Conservation (phyloP, 495 filamentous ascomycete genomes). For the Trypethelium eluteriae region DNA sequence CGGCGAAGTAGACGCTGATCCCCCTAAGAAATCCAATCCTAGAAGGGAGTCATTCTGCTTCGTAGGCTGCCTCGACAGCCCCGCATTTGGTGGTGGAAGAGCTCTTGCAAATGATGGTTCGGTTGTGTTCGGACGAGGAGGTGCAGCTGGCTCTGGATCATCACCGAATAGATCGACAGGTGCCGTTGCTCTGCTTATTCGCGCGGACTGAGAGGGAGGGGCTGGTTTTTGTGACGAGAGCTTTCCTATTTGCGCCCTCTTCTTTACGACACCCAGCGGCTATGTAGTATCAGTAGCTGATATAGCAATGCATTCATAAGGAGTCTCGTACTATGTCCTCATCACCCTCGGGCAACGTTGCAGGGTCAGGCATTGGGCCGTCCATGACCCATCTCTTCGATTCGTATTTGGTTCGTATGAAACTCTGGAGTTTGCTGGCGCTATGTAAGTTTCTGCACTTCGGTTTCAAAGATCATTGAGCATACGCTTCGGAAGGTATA, state of each 20-base stretch:
- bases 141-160: conserved; percentile 46
- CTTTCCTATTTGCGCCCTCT: conserved; percentile 61
- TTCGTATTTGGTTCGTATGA: conserved; percentile 97
- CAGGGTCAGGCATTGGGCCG: conserved; percentile 82
- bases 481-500: conserved; percentile 85
- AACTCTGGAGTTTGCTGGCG: conserved; percentile 89
- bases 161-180: conserved; percentile 59
- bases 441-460: conserved; percentile 16
- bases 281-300: conserved; percentile 26
- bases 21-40: conserved; percentile 89
- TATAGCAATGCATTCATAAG: not conserved
- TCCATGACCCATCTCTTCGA: conserved; percentile 98
- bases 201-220: conserved; percentile 38
- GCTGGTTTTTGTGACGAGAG: conserved; percentile 47
- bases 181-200: conserved; percentile 38
- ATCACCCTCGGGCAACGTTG: conserved; percentile 64
- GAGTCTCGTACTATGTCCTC: conserved; percentile 58
- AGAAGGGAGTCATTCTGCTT: conserved; percentile 79
- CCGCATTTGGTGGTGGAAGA: conserved; percentile 56
- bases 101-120: conserved; percentile 45
- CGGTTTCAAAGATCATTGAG: conserved; percentile 11
- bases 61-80: conserved; percentile 52
- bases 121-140: conserved; percentile 59
- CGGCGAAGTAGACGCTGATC: conserved; percentile 53
- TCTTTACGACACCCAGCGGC: conserved; percentile 66